A percentile compares a stretch with the other conserved stretches of the same genome.
Evolutionary conservation across 768 basidiomycete species (phyloP).

Genomic region (Pilatotrama ljubarskyi): DNA sequence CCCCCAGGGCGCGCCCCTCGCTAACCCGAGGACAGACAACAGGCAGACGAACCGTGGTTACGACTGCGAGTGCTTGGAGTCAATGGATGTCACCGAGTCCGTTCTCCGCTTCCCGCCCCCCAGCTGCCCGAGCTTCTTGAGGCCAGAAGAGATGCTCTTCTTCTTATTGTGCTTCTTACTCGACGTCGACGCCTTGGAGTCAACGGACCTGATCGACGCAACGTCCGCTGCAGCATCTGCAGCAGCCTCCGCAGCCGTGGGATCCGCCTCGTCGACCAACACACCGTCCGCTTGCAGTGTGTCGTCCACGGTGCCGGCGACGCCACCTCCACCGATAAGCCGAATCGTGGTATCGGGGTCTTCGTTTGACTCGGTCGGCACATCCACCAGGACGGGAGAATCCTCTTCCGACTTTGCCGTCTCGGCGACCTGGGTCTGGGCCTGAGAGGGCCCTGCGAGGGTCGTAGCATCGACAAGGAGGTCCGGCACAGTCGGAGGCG

Average conservation of each 20-base stretch:
- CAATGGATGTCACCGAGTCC: slow-evolving; percentile 49
- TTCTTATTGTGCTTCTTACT: slow-evolving; percentile 50
- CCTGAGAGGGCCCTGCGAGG: slow-evolving; percentile 9
- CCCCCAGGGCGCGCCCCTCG: slow-evolving; percentile 6
- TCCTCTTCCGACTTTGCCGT: slow-evolving; percentile 21
- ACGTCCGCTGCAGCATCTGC: slow-evolving; percentile 26
- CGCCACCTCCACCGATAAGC: slow-evolving; percentile 58
- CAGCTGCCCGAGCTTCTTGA: slow-evolving; percentile 55
- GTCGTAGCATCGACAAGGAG: slow-evolving; percentile 13
- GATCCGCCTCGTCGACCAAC: slow-evolving; percentile 40
- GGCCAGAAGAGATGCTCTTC: slow-evolving; percentile 54
- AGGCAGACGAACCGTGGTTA: neutral
- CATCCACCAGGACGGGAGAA: slow-evolving; percentile 28
- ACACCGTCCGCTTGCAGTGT: slow-evolving; percentile 33
- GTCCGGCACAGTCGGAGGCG: slow-evolving; percentile 3
- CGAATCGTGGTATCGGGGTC: slow-evolving; percentile 50
- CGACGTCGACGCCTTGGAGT: slow-evolving; percentile 36
- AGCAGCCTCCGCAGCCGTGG: slow-evolving; percentile 25
- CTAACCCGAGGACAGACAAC: slow-evolving; percentile 12
- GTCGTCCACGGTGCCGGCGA: slow-evolving; percentile 40
- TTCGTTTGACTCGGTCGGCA: slow-evolving; percentile 17
- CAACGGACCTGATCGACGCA: slow-evolving; percentile 34
- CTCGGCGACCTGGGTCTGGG: neutral
- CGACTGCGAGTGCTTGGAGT: slow-evolving; percentile 34
- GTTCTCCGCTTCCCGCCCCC: slow-evolving; percentile 50